These are phyloP conservation scores for Lineolata rhizophorae DNA, from an alignment of 495 filamentous ascomycete genomes.

Conservation along the genomic window DNA sequence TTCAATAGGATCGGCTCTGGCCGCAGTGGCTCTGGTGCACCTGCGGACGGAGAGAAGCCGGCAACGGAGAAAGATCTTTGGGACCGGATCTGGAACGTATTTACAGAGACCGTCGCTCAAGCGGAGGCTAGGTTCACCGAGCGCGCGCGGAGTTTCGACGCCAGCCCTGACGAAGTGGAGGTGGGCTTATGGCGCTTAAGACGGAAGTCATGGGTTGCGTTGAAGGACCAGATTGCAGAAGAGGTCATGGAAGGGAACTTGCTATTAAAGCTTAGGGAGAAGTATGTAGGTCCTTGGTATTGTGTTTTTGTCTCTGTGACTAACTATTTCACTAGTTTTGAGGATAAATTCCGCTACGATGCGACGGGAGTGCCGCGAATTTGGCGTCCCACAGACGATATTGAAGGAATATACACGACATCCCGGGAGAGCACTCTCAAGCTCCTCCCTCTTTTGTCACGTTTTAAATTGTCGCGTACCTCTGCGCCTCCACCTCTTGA, in stretches of 20 bases:
- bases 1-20: constrained; percentile 88
- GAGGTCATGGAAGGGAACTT: constrained; percentile 97
- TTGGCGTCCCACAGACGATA: constrained; percentile 93
- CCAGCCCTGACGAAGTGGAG: constrained; percentile 73
- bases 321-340: constrained; percentile 29
- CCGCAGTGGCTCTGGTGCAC: constrained; percentile 54
- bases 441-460: constrained; percentile 70
- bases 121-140: constrained; percentile 71
- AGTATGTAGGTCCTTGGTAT: constrained; percentile 16
- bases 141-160: constrained; percentile 79
- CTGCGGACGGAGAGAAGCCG: constrained; percentile 53
- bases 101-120: constrained; percentile 63
- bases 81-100: constrained; percentile 87
- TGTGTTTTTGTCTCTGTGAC: neutral
- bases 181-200: constrained; percentile 82
- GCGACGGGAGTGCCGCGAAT: constrained; percentile 85
- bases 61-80: constrained; percentile 63
- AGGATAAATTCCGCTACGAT: constrained; percentile 97
- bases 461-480: constrained; percentile 52
- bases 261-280: constrained; percentile 84
- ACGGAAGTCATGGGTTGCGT: constrained; percentile 79
- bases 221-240: constrained; percentile 81
- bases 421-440: constrained; percentile 78
- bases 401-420: constrained; percentile 79
- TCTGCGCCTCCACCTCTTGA: constrained; percentile 56